Evolutionary conservation across 2,329 filamentous ascomycete species (phyloP).

Genomic region (Botrytis byssoidea): DNA sequence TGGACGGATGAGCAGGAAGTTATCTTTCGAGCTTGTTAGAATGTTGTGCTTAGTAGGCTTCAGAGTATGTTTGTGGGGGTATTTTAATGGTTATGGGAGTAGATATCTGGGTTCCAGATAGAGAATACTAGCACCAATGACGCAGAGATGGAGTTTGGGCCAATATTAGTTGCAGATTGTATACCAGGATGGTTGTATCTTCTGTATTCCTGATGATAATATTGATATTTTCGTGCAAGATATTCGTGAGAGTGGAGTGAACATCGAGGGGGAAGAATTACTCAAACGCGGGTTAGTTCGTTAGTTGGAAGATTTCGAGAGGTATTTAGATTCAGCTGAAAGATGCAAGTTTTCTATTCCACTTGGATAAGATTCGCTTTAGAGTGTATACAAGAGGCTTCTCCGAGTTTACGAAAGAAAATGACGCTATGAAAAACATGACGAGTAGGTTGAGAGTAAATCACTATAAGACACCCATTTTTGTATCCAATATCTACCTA

Average conservation of each 20-base stretch:
- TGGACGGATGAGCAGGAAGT: neutral
- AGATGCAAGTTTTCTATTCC: too few relatives aligned
- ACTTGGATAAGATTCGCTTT: neutral
- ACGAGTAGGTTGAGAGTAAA: neutral
- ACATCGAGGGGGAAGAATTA: neutral
- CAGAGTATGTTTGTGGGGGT: too few relatives aligned
- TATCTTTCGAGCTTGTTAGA: neutral
- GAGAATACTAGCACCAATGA: neutral
- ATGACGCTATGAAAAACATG: neutral
- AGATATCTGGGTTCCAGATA: neutral
- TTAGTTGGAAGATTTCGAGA: neutral
- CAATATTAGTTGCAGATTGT: neutral
- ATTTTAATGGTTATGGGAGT: neutral
- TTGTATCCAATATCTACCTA: neutral
- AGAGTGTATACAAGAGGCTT: neutral
- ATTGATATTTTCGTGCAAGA: neutral
- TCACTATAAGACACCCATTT: neutral
- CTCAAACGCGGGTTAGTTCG: accelerated
- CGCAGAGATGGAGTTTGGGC: neutral
- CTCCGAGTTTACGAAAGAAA: neutral
- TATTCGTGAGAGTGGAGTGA: neutral
- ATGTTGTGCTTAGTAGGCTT: neutral
- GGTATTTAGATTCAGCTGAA: too few relatives aligned
- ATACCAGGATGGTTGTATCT: accelerated
- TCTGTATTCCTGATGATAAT: neutral